Conservation (phyloP, 2,329 filamentous ascomycete genomes). For the Aspergillus luchuensis region DNA sequence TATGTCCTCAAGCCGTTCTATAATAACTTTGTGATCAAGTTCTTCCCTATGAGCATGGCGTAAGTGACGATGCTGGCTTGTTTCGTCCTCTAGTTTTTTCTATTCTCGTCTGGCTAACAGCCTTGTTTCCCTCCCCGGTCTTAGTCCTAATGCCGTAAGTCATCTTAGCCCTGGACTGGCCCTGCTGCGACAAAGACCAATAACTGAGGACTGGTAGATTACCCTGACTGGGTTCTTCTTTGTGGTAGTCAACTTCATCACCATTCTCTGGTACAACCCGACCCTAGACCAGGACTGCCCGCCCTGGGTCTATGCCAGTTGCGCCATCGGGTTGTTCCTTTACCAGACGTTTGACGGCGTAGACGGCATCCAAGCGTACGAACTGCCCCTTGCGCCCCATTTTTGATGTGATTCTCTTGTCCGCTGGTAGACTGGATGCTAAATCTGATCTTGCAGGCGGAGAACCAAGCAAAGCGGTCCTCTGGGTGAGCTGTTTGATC, state of each 20-base stretch:
- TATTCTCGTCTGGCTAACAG: conserved; percentile 16
- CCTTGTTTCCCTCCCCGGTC: conserved; percentile 12
- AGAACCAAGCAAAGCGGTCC: conserved; percentile 91
- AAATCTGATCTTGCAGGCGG: conserved; percentile 54
- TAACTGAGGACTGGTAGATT: conserved; percentile 56
- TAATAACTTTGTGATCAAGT: conserved; percentile 87
- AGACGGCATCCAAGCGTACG: conserved; percentile 88
- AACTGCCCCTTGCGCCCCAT: conserved; percentile 26
- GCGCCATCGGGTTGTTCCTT: conserved; percentile 84
- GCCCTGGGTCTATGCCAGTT: conserved; percentile 90
- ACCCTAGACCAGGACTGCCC: conserved; percentile 91
- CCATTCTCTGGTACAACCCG: conserved; percentile 95
- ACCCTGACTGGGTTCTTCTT: conserved; percentile 90
- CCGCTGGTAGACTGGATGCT: conserved; percentile 10
- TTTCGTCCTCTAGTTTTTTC: conserved; percentile 5
- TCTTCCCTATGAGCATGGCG: conserved; percentile 95
- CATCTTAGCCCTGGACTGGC: conserved; percentile 8
- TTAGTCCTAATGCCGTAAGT: conserved; percentile 54
- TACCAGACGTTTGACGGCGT: conserved; percentile 99
- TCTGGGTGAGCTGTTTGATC: conserved; percentile 93
- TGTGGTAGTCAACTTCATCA: conserved; percentile 84
- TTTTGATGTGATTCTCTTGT: background rate
- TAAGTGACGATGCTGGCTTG: conserved; percentile 45
- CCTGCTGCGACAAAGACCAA: conserved; percentile 7
- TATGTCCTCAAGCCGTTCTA: conserved; percentile 99